Evolutionary conservation across 2,329 filamentous ascomycete genomes (phyloP).

Genomic region (Penicillium sp.): DNA sequence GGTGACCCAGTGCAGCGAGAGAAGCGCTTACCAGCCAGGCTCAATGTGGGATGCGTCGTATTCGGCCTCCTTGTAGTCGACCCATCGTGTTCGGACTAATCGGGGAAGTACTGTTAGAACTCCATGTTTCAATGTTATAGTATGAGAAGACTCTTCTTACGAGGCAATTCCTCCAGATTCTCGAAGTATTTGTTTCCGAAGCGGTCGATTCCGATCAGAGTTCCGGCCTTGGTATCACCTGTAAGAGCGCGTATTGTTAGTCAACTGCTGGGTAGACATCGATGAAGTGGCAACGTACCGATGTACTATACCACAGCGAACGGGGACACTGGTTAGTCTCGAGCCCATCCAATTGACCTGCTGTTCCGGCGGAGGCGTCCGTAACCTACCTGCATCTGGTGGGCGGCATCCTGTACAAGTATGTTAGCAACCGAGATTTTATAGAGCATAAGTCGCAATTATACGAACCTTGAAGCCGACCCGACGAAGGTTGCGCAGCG

Average conservation of each 20-base stretch:
- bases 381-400: slow-evolving; percentile 72
- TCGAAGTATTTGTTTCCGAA: slow-evolving; percentile 98
- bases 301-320: slow-evolving; percentile 32
- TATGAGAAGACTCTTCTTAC: slow-evolving; percentile 44
- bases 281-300: slow-evolving; percentile 25
- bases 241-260: slow-evolving; percentile 22
- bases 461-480: slow-evolving; percentile 70
- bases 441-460: slow-evolving; percentile 9
- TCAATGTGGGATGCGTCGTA: slow-evolving; percentile 61
- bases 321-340: slow-evolving; percentile 18
- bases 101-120: slow-evolving; percentile 12
- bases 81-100: slow-evolving; percentile 86
- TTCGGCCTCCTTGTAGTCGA: slow-evolving; percentile 87
- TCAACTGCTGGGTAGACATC: slow-evolving; percentile 6
- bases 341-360: slow-evolving; percentile 5
- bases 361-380: slow-evolving; percentile 8
- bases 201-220: slow-evolving; percentile 72
- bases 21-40: slow-evolving; percentile 61
- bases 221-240: slow-evolving; percentile 96
- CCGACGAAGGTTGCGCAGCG: slow-evolving; percentile 74
- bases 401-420: slow-evolving; percentile 65
- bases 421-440: slow-evolving; percentile 31
- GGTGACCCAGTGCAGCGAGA: neutral
- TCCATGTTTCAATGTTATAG: neutral
- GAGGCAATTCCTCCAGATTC: slow-evolving; percentile 85